Base-by-base conservation (phyloP, 805 yeast genomes). In the Cephaloascus albidus region DNA sequence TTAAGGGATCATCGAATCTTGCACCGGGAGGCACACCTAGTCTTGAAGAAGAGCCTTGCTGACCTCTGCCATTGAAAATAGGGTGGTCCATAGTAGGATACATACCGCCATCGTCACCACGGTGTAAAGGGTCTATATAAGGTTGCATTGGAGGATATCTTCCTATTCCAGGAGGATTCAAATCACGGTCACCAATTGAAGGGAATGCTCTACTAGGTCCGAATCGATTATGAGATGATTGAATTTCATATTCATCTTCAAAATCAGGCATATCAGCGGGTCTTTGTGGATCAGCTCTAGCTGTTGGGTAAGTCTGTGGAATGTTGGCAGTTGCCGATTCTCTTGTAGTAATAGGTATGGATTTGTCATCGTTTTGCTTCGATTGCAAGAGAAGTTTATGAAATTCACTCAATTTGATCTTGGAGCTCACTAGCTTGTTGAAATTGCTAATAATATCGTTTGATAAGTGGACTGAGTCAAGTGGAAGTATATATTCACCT, bases 51-150 rank as follows among this genome's bases (percentile, higher is more conserved):
- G 48, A 45, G 3, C 60, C 60, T 3, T 35, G 38, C n/a, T 43
- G 38, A 5, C 44, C 43, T 8, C 36, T 36, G n/a, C 47, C 46
- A 15, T 61, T 62, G 46, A 76, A 77, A 6, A 77, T 40, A 1
- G 81, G 81, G 48, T 77, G 80, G 35, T 68, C 52, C 2, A 62
- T 49, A 3, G 72, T 63, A 1, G 79, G 77, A 40, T 70, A 57
- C 83, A 77, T 76, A 0, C 82, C 83, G 12, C 76, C 74, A 20
- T 53, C 58, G 10, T 45, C 49, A 16, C 43, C 39, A 0, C 43
- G 37, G 3, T 47, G 40, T 4, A 54, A 45, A 3, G 77, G 77
- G 45, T 71, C 77, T 3, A 69, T 31, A 35, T 47, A 64, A 1
- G 76, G 74, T 40, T 54, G 55, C 45, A 72, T 43, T 2, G 48